A percentile compares a stretch with the other conserved stretches of the same genome.
These are phyloP conservation scores for Waitea zeae DNA, from an alignment of 1,284 basidiomycete species.

Conservation along the genomic window DNA sequence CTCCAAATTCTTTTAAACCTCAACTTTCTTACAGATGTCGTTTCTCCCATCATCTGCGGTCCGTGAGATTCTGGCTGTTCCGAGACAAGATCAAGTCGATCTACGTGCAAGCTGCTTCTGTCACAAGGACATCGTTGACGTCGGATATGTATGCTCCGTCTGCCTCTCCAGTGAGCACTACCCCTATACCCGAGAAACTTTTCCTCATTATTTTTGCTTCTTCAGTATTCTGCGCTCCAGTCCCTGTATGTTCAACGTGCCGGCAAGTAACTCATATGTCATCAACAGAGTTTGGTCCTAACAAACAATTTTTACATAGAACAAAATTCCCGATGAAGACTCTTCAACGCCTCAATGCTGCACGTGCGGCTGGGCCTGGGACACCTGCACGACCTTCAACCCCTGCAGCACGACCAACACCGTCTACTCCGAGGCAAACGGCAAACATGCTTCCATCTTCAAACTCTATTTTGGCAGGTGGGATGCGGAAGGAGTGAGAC, in stretches of 20 bases:
- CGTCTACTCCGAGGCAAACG: too few species aligned
- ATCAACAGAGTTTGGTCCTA: slow-evolving; percentile 2
- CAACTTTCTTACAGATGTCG: slow-evolving; percentile 47
- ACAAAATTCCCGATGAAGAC: slow-evolving; percentile 91
- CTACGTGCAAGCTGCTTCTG: slow-evolving; percentile 98
- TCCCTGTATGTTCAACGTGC: slow-evolving; percentile 89
- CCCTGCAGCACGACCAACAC: too few species aligned
- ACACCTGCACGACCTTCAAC: too few species aligned
- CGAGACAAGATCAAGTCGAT: slow-evolving; percentile 89
- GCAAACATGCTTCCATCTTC: too few species aligned
- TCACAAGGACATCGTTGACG: slow-evolving; percentile 90
- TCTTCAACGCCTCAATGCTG: slow-evolving; percentile 61
- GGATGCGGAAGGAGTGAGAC: too few species aligned
- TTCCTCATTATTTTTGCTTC: slow-evolving; percentile 5
- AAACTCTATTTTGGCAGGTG: too few species aligned
- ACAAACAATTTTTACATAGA: slow-evolving; percentile 26
- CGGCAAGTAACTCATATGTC: slow-evolving; percentile 28
- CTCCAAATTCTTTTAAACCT: background rate
- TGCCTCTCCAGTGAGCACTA: slow-evolving; percentile 82
- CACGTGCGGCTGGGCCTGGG: slow-evolving; percentile 14
- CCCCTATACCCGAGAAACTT: slow-evolving; percentile 3
- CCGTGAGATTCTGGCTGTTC: slow-evolving; percentile 65
- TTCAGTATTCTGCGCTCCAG: slow-evolving; percentile 86
- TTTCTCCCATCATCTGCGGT: slow-evolving; percentile 78
- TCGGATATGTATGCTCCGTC: slow-evolving; percentile 96